Conservation (phyloP, 495 filamentous ascomycete species). For the Penicilliopsis zonata region DNA sequence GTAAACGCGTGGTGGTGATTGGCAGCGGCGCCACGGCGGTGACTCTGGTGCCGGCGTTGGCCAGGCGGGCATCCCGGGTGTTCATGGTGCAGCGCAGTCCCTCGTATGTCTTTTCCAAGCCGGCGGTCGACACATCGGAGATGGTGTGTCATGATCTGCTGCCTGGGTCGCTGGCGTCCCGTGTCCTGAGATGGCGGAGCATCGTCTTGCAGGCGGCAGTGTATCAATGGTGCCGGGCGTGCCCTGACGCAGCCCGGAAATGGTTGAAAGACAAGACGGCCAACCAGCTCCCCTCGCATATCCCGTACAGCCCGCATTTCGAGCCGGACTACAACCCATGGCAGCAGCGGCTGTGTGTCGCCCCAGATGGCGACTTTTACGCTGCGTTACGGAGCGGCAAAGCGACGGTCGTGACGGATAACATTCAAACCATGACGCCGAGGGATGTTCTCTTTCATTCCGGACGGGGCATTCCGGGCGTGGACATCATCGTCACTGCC, state of each 20-base stretch:
- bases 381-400: constrained; percentile 42
- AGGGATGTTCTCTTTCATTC: neutral
- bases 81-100: constrained; percentile 49
- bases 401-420: constrained; percentile 8
- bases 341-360: constrained; percentile 62
- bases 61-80: constrained; percentile 29
- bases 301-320: constrained; percentile 56
- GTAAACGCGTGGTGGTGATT: constrained; percentile 44
- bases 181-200: neutral
- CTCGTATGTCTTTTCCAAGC: constrained; percentile 44
- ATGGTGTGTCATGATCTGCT: constrained; percentile 9
- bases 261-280: neutral
- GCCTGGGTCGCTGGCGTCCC: constrained; percentile 16
- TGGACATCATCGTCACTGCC: constrained; percentile 63
- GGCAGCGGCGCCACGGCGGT: constrained; percentile 47
- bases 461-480: neutral
- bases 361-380: constrained; percentile 66
- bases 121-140: constrained; percentile 7
- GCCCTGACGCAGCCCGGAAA: neutral
- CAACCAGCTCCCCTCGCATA: constrained; percentile 38
- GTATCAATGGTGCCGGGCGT: neutral
- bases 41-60: constrained; percentile 36
- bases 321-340: constrained; percentile 59
- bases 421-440: neutral
- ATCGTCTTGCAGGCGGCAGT: neutral